Evolutionary conservation across 139 green algal genomes (phyloP).

Genomic region (Edaphochlamys debaryana): DNA sequence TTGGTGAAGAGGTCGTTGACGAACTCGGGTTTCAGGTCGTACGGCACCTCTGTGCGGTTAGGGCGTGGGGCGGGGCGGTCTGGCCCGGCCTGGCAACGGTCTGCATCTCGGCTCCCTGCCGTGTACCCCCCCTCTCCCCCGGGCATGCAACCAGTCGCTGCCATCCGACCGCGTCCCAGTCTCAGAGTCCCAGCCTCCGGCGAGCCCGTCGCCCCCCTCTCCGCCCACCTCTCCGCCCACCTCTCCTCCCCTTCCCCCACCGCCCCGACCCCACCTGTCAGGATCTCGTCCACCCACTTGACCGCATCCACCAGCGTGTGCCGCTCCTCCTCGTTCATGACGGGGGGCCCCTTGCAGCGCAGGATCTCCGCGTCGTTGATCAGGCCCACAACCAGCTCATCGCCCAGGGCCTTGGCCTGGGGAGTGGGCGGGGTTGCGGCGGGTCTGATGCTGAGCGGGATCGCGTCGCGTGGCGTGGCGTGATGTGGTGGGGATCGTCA

Average conservation of each 20-base stretch:
- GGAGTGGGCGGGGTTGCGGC: background rate
- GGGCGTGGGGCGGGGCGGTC: background rate
- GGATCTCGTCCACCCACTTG: constrained; percentile 99
- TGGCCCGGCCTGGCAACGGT: too few species aligned
- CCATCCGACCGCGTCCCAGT: too few species aligned
- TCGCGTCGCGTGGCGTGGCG: background rate
- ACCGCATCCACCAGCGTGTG: constrained; percentile 87
- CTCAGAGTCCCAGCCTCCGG: too few species aligned
- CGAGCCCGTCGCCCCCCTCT: too few species aligned
- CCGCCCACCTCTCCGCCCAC: too few species aligned
- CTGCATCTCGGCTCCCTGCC: too few species aligned
- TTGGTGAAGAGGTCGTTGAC: constrained; percentile 93
- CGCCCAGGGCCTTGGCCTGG: constrained; percentile 86
- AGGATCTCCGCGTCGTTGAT: constrained; percentile 95
- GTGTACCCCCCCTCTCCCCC: too few species aligned
- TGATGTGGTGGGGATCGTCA: background rate
- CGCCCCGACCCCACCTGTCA: constrained; percentile 55
- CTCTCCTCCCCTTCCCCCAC: background rate
- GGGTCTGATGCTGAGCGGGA: too few species aligned
- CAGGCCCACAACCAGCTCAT: constrained; percentile 96
- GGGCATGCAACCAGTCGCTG: too few species aligned
- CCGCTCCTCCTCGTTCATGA: constrained; percentile 93
- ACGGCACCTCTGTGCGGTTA: constrained; percentile 87
- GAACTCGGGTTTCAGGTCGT: constrained; percentile 95
- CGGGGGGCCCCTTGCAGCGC: constrained; percentile 91